Conservation (phyloP, 1,139 yeast species). For the Pichia sp. region DNA sequence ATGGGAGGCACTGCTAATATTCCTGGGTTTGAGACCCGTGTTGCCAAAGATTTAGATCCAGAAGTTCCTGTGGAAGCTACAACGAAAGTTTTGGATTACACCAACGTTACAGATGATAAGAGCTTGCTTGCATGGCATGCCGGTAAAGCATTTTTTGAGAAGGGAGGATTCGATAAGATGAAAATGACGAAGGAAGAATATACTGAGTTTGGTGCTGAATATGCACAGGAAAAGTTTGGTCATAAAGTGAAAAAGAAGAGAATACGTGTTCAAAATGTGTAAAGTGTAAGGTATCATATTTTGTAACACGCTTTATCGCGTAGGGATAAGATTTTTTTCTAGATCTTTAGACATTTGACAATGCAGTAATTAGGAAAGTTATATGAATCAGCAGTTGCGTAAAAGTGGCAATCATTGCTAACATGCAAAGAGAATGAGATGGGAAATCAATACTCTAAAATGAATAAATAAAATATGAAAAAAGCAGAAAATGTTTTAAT, state of each 20-base stretch:
- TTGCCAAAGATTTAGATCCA: slow-evolving; percentile 52
- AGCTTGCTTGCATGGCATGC: slow-evolving; percentile 46
- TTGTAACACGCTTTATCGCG: too few relatives aligned
- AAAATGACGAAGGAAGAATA: slow-evolving; percentile 72
- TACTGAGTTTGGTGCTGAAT: slow-evolving; percentile 77
- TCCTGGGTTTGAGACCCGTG: slow-evolving; percentile 57
- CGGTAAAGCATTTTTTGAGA: slow-evolving; percentile 45
- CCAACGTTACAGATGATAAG: slow-evolving; percentile 11
- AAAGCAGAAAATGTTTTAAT: not conserved
- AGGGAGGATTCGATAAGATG: slow-evolving; percentile 45
- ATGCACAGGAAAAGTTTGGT: slow-evolving; percentile 73
- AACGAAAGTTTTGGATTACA: slow-evolving; percentile 16
- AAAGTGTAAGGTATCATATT: too few relatives aligned
- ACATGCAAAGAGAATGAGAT: too few relatives aligned
- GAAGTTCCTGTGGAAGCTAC: slow-evolving; percentile 54
- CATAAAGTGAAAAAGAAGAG: too few relatives aligned
- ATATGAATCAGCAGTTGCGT: too few relatives aligned
- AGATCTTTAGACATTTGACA: too few relatives aligned
- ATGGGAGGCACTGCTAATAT: slow-evolving; percentile 79
- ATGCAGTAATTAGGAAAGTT: too few relatives aligned
- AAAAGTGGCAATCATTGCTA: too few relatives aligned
- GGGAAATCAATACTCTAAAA: too few relatives aligned
- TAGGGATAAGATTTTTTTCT: too few relatives aligned
- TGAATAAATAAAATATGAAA: too few relatives aligned
- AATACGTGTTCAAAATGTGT: too few relatives aligned